phyloP scores from a whole-genome alignment of 2,329 filamentous ascomycete species.

The Trichoderma harzianum region DNA sequence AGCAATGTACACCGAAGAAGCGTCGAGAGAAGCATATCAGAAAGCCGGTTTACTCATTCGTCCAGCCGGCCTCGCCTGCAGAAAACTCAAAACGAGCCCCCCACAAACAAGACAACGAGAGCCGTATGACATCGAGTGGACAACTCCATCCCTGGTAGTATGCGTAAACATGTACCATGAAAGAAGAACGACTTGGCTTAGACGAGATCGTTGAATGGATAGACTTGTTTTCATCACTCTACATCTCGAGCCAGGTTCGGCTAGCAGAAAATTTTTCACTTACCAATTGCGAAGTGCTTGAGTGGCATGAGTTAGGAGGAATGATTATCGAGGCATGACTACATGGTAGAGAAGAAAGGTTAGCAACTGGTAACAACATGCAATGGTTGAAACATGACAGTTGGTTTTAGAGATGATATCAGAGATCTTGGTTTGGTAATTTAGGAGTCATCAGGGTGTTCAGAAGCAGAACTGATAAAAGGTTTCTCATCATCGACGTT shows the following conservation, averaged over 20 bases:
- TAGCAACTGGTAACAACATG: background rate
- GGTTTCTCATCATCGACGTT: conserved; percentile 60
- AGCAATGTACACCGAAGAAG: background rate
- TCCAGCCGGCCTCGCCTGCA: conserved; percentile 51
- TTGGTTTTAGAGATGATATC: conserved; percentile 32
- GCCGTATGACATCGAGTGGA: conserved; percentile 53
- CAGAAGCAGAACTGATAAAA: conserved; percentile 74
- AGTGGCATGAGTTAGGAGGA: background rate
- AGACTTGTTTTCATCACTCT: conserved; percentile 51
- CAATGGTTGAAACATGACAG: background rate
- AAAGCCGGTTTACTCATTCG: conserved; percentile 70
- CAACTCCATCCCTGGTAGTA: conserved; percentile 73
- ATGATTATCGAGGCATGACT: background rate
- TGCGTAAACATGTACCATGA: conserved; percentile 57
- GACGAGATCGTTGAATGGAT: conserved; percentile 73
- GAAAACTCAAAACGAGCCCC: conserved; percentile 54
- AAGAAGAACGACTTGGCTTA: conserved; percentile 69
- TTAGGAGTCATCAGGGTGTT: conserved; percentile 61
- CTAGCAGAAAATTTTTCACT: background rate
- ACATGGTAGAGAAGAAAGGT: conserved; percentile 2
- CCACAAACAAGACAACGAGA: conserved; percentile 49
- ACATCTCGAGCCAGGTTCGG: conserved; percentile 20
- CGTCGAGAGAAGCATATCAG: conserved; percentile 36
- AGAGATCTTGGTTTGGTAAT: conserved; percentile 65
- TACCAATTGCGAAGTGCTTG: background rate